These are phyloP conservation scores for Centella asiatica DNA, from an alignment of 129 eudicot species.

Conservation along the genomic window DNA sequence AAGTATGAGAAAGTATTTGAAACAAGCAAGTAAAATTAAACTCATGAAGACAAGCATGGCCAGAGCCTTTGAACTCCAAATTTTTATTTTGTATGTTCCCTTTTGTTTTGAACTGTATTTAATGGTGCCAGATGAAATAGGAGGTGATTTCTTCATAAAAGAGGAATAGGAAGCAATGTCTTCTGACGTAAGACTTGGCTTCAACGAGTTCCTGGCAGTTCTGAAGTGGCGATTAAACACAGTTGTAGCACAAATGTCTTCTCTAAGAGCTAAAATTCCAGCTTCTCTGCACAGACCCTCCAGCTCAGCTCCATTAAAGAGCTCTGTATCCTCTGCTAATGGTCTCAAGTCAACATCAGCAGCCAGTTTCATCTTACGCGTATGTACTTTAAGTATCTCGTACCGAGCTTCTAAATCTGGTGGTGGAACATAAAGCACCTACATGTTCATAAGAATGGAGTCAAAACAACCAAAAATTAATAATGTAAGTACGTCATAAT, in stretches of 20 bases:
- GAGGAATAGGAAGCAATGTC: conserved; percentile 47
- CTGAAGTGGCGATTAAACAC: conserved; percentile 63
- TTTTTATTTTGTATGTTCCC: conserved; percentile 10
- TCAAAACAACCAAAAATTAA: neutral
- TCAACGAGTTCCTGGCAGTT: conserved; percentile 46
- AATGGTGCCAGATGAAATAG: conserved; percentile 8
- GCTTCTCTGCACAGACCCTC: conserved; percentile 84
- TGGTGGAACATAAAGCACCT: conserved; percentile 96
- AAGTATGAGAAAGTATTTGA: conserved; percentile 19
- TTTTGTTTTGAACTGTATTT: conserved; percentile 13
- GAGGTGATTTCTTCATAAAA: conserved; percentile 41
- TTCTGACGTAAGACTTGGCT: conserved; percentile 53
- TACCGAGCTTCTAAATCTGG: conserved; percentile 74
- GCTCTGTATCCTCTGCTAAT: conserved; percentile 79
- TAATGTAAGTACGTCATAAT: neutral
- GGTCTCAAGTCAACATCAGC: conserved; percentile 54
- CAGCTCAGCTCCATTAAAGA: conserved; percentile 85
- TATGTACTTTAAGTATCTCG: conserved; percentile 78
- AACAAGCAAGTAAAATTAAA: conserved; percentile 22
- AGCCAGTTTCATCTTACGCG: conserved; percentile 51
- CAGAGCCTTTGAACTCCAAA: conserved; percentile 21
- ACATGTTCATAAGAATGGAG: conserved; percentile 7
- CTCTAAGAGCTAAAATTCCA: conserved; percentile 80
- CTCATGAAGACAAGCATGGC: conserved; percentile 32
- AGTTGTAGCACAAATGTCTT: conserved; percentile 54